Conservation (phyloP, 2,329 filamentous ascomycete genomes). For the Colletotrichum neosansevieriae region DNA sequence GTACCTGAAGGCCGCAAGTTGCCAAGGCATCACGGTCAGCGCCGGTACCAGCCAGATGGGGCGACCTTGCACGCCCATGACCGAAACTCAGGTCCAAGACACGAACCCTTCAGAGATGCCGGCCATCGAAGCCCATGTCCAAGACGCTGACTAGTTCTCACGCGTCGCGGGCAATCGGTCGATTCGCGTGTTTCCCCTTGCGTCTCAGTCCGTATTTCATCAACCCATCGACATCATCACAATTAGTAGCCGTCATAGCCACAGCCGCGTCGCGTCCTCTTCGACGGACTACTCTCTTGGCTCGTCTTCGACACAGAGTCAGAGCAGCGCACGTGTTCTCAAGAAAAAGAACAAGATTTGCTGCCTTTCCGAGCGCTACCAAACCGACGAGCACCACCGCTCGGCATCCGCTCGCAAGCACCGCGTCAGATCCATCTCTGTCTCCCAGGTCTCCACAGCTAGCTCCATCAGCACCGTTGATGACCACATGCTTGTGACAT, state of each 20-base stretch:
- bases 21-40: background rate
- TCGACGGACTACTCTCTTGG: background rate
- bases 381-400: background rate
- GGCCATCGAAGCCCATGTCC: background rate
- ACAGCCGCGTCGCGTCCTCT: background rate
- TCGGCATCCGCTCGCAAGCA: background rate
- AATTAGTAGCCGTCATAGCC: background rate
- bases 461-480: background rate
- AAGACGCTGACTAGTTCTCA: conserved; percentile 15
- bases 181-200: background rate
- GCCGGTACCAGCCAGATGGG: background rate
- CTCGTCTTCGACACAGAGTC: background rate
- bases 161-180: background rate
- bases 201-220: background rate
- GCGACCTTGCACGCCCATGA: background rate
- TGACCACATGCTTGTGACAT: conserved; percentile 1
- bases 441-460: conserved; percentile 4
- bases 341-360: background rate
- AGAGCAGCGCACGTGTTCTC: background rate
- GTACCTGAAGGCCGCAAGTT: background rate
- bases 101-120: background rate
- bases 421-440: conserved; percentile 14
- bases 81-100: background rate
- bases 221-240: background rate
- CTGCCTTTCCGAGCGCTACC: background rate